Percentiles rank a stretch among this genome's conserved stretches.
Conservation (phyloP, 2,329 filamentous ascomycete species). For the Ustulina deusta region DNA sequence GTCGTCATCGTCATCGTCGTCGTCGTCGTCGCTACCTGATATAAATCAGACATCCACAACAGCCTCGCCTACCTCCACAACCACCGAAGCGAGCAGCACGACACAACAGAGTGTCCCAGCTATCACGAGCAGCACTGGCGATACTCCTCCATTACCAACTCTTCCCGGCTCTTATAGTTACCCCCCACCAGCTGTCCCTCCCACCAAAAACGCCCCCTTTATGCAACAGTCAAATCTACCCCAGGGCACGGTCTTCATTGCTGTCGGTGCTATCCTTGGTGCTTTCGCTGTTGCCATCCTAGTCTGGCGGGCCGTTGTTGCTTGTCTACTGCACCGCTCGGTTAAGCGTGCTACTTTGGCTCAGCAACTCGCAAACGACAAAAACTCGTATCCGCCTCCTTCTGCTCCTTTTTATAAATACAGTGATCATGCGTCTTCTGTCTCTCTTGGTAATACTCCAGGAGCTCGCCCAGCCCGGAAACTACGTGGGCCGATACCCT, state of each 20-base stretch:
- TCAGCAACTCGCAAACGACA: constrained; percentile 76
- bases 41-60: constrained; percentile 37
- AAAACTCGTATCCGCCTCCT: constrained; percentile 71
- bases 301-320: constrained; percentile 87
- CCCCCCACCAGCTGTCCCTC: constrained; percentile 81
- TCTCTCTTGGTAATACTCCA: constrained; percentile 61
- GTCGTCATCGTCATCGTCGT: constrained; percentile 14
- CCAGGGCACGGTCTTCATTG: constrained; percentile 96
- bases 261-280: constrained; percentile 87
- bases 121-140: constrained; percentile 29
- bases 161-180: constrained; percentile 70
- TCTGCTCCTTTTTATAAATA: constrained; percentile 74
- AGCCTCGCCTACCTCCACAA: constrained; percentile 32
- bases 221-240: constrained; percentile 89
- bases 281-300: constrained; percentile 85
- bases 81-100: constrained; percentile 33
- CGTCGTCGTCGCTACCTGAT: constrained; percentile 29
- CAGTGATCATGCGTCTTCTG: constrained; percentile 68
- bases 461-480: constrained; percentile 65
- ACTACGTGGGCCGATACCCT: constrained; percentile 65
- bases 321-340: constrained; percentile 90
- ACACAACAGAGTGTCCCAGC: constrained; percentile 35
- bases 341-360: constrained; percentile 86
- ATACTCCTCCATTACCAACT: constrained; percentile 58
- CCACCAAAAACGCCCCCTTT: constrained; percentile 86